Evolutionary conservation across 2,329 filamentous ascomycete genomes (phyloP).

Genomic region (Fusarium pseudoanthophilum): DNA sequence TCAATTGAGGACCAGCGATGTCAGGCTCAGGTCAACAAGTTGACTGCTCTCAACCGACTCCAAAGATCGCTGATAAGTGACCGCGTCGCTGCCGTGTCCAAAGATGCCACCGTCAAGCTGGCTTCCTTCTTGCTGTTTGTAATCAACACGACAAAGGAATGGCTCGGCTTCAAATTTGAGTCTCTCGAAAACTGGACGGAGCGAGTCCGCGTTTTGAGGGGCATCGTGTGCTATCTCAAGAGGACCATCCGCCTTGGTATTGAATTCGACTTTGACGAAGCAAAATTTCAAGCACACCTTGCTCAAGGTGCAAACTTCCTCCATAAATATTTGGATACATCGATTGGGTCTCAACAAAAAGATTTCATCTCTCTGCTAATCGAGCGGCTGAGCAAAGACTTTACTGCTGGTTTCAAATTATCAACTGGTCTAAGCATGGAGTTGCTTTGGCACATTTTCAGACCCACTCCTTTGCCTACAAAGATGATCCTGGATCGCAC

Average conservation of each 20-base stretch:
- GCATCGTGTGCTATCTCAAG: conserved; percentile 64
- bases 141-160: conserved; percentile 55
- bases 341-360: conserved; percentile 42
- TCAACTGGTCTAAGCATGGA: conserved; percentile 85
- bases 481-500: conserved; percentile 58
- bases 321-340: conserved; percentile 45
- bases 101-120: conserved; percentile 69
- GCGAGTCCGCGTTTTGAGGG: conserved; percentile 48
- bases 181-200: conserved; percentile 48
- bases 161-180: conserved; percentile 51
- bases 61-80: conserved; percentile 68
- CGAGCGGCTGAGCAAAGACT: conserved; percentile 62
- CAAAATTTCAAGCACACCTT: conserved; percentile 71
- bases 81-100: conserved; percentile 65
- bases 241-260: conserved; percentile 62
- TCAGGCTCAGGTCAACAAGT: conserved; percentile 58
- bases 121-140: conserved; percentile 61
- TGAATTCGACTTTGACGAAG: conserved; percentile 65
- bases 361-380: conserved; percentile 55
- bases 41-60: conserved; percentile 67
- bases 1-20: conserved; percentile 55
- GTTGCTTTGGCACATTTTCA: conserved; percentile 76
- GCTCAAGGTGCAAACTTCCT: conserved; percentile 60
- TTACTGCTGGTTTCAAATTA: conserved; percentile 76
- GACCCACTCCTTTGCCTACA: conserved; percentile 68